phyloP scores from a whole-genome alignment of 2,329 filamentous ascomycete genomes.

The Aplosporella prunicola region DNA sequence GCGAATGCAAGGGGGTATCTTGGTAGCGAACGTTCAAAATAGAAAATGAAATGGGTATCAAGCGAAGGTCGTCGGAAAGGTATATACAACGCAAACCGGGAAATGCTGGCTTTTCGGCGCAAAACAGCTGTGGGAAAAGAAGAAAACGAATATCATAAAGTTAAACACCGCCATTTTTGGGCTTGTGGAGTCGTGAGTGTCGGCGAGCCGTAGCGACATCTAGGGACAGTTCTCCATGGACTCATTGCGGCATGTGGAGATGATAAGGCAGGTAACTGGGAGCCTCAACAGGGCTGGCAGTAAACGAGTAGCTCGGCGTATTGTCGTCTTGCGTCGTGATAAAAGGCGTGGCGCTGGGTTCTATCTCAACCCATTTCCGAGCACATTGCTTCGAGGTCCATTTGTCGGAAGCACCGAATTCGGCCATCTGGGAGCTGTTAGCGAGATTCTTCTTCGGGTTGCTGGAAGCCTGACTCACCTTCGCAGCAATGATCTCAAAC shows the following conservation, averaged over 20 bases:
- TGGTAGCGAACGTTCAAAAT: no score
- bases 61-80: conserved; percentile 6
- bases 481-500: conserved; percentile 44
- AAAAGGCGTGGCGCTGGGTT: conserved; percentile 24
- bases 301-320: conserved; percentile 14
- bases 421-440: conserved; percentile 37
- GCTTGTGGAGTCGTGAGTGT: no score
- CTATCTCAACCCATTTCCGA: conserved; percentile 43
- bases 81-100: conserved; percentile 1
- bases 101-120: not conserved
- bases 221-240: no score
- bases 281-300: conserved; percentile 28
- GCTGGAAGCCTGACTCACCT: conserved; percentile 28
- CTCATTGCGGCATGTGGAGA: conserved; percentile 21
- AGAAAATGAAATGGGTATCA: conserved; percentile 2
- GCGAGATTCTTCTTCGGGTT: conserved; percentile 2
- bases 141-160: not conserved
- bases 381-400: conserved; percentile 43
- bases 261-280: conserved; percentile 23
- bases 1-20: conserved; percentile 6
- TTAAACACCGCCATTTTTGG: not conserved
- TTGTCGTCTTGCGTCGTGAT: conserved; percentile 24
- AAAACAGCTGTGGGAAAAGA: not conserved
- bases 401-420: conserved; percentile 41
- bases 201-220: no score